Evolutionary conservation across 2,329 filamentous ascomycete genomes (phyloP), one percentile per base, ranked within the genome.

Genomic region (Fusarium decemcellulare): DNA sequence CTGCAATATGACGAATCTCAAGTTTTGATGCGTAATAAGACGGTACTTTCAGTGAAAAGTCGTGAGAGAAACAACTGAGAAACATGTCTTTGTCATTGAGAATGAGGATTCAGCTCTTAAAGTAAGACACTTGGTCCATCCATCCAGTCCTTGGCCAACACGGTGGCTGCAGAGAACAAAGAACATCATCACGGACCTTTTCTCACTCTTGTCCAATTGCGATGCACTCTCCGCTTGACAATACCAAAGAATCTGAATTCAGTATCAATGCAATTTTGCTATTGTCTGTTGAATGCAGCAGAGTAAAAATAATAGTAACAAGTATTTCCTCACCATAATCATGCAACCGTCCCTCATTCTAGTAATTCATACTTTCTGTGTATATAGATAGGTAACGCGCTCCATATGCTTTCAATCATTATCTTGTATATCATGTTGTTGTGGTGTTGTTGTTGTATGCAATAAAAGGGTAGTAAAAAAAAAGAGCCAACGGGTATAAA

Each of bases 401-500:
- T 72, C 57, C 62, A 58, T 62, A 71, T 70, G 62, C 65, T 67
- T 70, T 63, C 63, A 72, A 70, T 72, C 64, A 72, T 73, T 74
- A 72, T 75, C 65, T 62, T 72, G 65, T 73, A 66, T 73, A 66
- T 73, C 52, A 72, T 73, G 46, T 62, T 43, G 37, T 57, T 42
- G 61, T 68, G 70, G 69, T 70, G 32, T 53, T 37, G 61, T 66
- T 72, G 71, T 71, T 68, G 61, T 64, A 68, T 66, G 63, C 68
- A 61, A 67, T 53, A 51, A 57, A 59, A 44, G 54, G 12, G 55
- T 53, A 66, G 48, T 27, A 50, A 51, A 29, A 57, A 29, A 57
- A 67, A 74, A 68, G 73, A 71, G 59, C 62, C 72, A 76, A 68
- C 73, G 77, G 76, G 76, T 79, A 79, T 79, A 77, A 62, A 79